Base-by-base conservation (phyloP, 768 basidiomycete genomes). In the Auriculariales sp. region DNA sequence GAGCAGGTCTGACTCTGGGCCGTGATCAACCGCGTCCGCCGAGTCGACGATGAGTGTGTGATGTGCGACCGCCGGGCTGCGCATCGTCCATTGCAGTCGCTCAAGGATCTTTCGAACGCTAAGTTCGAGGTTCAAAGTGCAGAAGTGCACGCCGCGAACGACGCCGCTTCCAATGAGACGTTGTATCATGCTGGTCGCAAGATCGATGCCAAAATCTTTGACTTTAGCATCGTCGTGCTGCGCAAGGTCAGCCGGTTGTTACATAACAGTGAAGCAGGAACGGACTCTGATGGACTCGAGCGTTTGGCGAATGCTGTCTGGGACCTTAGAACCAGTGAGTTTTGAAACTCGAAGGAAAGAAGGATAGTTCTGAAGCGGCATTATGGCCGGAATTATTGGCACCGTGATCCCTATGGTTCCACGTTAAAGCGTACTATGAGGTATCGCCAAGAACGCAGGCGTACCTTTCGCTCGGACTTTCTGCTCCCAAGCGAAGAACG, bases 301-400 rank as follows among this genome's bases (percentile, higher is more conserved):
- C 52, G 78, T 78, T 1, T 71, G 59, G 65, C 81, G 70, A 46
- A 94, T 69, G 10, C 68, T 59, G 2, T 71, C 65, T 0, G 94
- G 94, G 15, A 98, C 80, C 19, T 71, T 71, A 3, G 81, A 78
- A 15, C 85, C 84, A 54, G 89, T 93, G 36, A 99, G 71, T 62
- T 93, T 95, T 19, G 83, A 87, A 57, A 98, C 70, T 42, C 95
- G 81, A 39, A 84, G 70, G 66, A 99, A 98, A 1, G 95, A 95
- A 3, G 83, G 78, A 61, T 92, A 94, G 22, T 88, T 97, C 61
- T 98, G 95, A 50, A 99, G 90, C 0, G 95, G 94, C 92, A 98
- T 95, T 49, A 98, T 79, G 10, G 93, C 91, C 7, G 95, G 91
- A 53, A 99, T 83, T 56, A 99, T 79, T 1, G 95, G 94, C 1